Evolutionary conservation across 192 early-diverging fungal species (phyloP), one percentile per base, ranked within the genome.

Genomic region (Rhizoclosmatium globosum): DNA sequence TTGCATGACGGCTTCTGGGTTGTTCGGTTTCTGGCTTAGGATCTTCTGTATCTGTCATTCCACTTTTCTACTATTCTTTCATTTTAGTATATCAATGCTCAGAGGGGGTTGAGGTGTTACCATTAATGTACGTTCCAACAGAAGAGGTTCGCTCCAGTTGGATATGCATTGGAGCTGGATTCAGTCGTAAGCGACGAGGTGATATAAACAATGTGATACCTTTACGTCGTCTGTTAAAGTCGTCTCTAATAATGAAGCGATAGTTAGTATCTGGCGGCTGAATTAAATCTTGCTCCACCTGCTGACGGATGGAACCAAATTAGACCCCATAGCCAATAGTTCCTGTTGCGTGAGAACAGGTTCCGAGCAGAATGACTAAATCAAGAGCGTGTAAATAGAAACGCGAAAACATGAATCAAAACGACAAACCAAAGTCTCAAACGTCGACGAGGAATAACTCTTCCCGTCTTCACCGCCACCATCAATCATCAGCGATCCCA

Each of bases 321-420:
- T 85, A 47, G 68, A 65, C 69, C 87, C 87, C 80, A 89, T 87
- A 38, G 67, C 23, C 21, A 75, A 72, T 13, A 89, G 71, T 48
- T 89, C 87, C 21, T 86, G 82, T 19, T 81, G 84, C 3, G 87
- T 89, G 48, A 89, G 64, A 2, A 89, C 82, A 1, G 87, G 87
- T 46, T 89, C 87, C 6, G 87, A 84, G 73, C 81, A 89, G 58
- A 89, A 87, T 2, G 84, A 85, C 87, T 89, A 44, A 2, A 21
- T 0, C 3, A 59, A 47, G 23, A 60, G 45, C 4, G 68, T 38
- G 64, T 81, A 2, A 76, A 44, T 23, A 13, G 31, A 47, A 19
- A n/a, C 23, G 13, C 9, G 45, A n/a, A 1, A 56, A 47, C 2
- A 50, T 43, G 39, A 38, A 23, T 31, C 9, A 56, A 17, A 39